phyloP scores from a whole-genome alignment of 202 grass and related monocot species.

The Bolboschoenoplectus hybrid region DNA sequence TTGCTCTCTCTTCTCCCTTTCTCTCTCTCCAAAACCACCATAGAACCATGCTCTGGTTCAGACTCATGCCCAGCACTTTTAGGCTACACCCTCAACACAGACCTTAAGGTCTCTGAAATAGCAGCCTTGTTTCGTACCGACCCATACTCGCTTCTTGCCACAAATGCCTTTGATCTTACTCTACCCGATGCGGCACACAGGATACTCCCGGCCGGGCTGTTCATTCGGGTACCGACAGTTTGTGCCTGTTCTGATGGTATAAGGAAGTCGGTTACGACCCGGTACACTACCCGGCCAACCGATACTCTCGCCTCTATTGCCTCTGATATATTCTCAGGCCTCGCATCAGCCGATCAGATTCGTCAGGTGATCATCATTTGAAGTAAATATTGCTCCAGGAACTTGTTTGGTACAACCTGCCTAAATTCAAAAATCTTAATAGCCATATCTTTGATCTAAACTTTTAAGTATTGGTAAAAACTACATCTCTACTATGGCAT shows the following conservation, averaged over 20 bases:
- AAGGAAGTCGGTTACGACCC: conserved; percentile 68
- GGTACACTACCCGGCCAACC: conserved; percentile 64
- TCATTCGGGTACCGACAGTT: conserved; percentile 65
- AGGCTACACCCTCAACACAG: conserved; percentile 95
- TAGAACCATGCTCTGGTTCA: conserved; percentile 81
- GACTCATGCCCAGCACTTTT: conserved; percentile 72
- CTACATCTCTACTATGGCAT: not conserved
- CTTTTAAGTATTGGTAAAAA: not conserved
- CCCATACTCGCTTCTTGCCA: conserved; percentile 56
- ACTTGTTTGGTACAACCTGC: not conserved
- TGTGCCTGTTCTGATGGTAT: conserved; percentile 85
- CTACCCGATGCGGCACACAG: conserved; percentile 58
- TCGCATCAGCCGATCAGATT: conserved; percentile 85
- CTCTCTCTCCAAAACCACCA: conserved; percentile 64
- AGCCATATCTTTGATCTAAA: not conserved
- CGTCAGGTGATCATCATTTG: conserved; percentile 54
- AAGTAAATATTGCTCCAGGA: not conserved
- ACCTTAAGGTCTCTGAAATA: conserved; percentile 94
- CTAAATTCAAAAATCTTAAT: not conserved
- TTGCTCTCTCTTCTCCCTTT: conserved; percentile 19
- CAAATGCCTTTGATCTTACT: conserved; percentile 70
- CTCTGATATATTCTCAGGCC: conserved; percentile 61
- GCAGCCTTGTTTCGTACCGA: conserved; percentile 69
- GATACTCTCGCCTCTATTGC: conserved; percentile 80
- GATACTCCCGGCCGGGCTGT: conserved; percentile 78